Base-by-base conservation (phyloP, 176 grass and related monocot species). In the Rhipidocladum racemiflorum region DNA sequence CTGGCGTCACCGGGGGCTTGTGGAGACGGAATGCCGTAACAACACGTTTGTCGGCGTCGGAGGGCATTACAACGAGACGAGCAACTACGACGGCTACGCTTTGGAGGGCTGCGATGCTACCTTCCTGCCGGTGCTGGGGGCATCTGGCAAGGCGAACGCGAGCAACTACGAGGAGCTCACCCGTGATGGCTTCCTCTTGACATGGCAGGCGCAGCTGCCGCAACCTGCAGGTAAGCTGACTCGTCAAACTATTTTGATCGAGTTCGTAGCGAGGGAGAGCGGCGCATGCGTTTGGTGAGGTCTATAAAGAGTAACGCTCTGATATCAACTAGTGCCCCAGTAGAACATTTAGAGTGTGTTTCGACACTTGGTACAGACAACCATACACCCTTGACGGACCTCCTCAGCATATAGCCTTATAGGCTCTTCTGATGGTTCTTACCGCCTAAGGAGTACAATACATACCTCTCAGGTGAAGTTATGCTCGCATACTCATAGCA, bases 31-130 rank as follows among this genome's bases (percentile, higher is more conserved):
- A 0, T 80, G 77, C 77, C 21, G 0, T 13, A 12, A 20, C 45
- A 40, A 1, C 12, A 54, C 32, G 7, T 68, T 81, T 1, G 72
- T 38, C 3, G 25, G 70, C 35, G 27, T 51, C 2, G 71, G 32
- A 0, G 71, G 21, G 7, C 0, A 0, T 3, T n/a, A 30, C 29
- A 25, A 28, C 13, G 50, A 0, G 1, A 0, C n/a, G 5, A 11
- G 2, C 13, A 54, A 1, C 8, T 10, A 59, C 57, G 13, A 16
- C 5, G 0, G 0, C 13, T 74, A 79, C 23, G 30, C 1, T 59
- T 0, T 88, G 29, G 8, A 61, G 6, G 87, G 61, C n/a, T 88
- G 87, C 50, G 2, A 0, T 2, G 6, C n/a, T 1, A 49, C 16
- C 7, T 0, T 70, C 27, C 7, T 81, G 54, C 51, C 77, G 4